Evolutionary conservation across 2,329 filamentous ascomycete species (phyloP), one percentile per base, ranked within the genome.

Genomic region (Lasiodiplodia gonubiensis): DNA sequence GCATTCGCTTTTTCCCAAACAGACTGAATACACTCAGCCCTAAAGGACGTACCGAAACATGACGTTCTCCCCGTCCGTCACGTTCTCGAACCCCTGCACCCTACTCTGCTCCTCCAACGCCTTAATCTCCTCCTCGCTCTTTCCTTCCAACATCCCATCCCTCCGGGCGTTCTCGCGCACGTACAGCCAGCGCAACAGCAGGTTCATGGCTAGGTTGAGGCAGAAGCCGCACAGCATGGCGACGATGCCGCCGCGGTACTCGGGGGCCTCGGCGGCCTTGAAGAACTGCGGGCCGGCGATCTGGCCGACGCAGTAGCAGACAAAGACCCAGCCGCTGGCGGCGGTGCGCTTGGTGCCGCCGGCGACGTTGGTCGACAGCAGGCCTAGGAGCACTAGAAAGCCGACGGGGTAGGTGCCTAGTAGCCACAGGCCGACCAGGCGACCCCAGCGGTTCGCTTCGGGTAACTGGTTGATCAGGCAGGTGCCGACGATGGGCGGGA

Each of bases 331-430:
- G 14, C 85, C 88, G 0, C 88, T 90, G 0, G 86, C 89, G 11
- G 86, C 85, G 72, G 90, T 91, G 70, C 87, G 86, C 77, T 92
- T 92, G 0, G 89, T 91, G 72, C 91, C 88, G 1, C 89, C 89
- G 0, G 86, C 89, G 0, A 89, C 89, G 70, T 90, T 89, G 69
- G 87, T 86, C 2, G 85, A 81, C 1, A 85, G 86, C 86, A 86
- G 89, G 0, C 85, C 85, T 70, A 87, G 89, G 49, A 89, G 85
- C 35, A 89, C 76, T 0, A 86, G 88, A 3, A 88, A 83, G 68
- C 87, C 87, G 6, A 83, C 88, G 0, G 86, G 86, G 63, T 89
- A 88, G 8, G 88, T 83, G 0, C 85, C 88, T 49, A 88, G 86
- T 63, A 88, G 78, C 67, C 87, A 88, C 72, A 88, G 89, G 0